Conservation (phyloP, 345 rosid species). For the Ailanthus altissimus region DNA sequence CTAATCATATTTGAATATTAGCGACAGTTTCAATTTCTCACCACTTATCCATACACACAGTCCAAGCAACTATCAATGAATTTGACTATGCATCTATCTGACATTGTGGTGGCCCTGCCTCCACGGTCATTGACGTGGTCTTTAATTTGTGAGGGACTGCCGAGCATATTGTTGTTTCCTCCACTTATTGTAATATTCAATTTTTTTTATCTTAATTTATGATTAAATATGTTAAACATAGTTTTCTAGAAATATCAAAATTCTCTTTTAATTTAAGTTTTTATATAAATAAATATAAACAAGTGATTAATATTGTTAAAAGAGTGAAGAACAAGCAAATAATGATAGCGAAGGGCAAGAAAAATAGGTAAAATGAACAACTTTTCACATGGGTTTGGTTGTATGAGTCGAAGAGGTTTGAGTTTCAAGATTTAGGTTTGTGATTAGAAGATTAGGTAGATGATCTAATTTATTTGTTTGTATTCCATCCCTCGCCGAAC, state of each 20-base stretch:
- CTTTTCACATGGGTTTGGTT: background rate
- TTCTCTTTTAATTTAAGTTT: no score
- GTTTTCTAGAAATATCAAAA: no score
- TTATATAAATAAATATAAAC: no score
- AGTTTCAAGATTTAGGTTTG: no score
- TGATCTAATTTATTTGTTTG: background rate
- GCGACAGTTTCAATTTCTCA: slow-evolving; percentile 18
- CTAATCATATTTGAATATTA: slow-evolving; percentile 5
- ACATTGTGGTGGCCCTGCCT: background rate
- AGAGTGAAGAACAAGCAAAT: background rate
- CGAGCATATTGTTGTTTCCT: no score
- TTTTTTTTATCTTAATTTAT: no score
- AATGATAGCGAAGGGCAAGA: background rate
- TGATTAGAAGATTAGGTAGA: no score
- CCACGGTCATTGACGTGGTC: no score
- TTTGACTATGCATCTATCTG: background rate
- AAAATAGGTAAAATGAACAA: background rate
- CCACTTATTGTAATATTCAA: no score
- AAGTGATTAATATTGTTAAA: background rate
- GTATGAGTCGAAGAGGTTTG: no score
- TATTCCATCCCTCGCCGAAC: background rate
- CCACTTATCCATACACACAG: background rate
- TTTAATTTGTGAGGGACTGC: no score
- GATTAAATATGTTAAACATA: no score
- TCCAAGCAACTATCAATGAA: background rate